Evolutionary conservation across 305 asterid genomes (phyloP).

Genomic region (Fraxinus paxiana): DNA sequence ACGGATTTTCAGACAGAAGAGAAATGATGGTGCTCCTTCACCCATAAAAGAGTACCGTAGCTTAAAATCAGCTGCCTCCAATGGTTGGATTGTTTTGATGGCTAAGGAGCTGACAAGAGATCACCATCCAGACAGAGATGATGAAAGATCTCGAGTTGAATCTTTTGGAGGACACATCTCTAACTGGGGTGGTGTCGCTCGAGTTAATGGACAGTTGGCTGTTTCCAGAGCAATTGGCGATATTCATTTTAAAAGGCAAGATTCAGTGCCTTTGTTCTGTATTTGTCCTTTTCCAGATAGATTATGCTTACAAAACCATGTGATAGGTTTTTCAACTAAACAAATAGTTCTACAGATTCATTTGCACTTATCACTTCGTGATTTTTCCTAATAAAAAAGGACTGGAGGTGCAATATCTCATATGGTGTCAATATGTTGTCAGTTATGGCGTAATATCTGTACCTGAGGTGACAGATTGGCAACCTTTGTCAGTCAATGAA

Average conservation of each 20-base stretch:
- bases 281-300: constrained; percentile 13
- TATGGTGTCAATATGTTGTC: constrained; percentile 31
- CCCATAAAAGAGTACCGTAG: constrained; percentile 52
- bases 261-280: background rate
- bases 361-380: background rate
- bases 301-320: background rate
- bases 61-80: constrained; percentile 61
- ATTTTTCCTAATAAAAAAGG: constrained; percentile 7
- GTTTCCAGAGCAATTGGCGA: constrained; percentile 94
- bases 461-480: constrained; percentile 98
- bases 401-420: constrained; percentile 11
- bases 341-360: background rate
- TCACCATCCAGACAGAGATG: constrained; percentile 96
- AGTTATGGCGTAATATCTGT: constrained; percentile 90
- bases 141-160: constrained; percentile 78
- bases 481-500: constrained; percentile 69
- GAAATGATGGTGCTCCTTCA: constrained; percentile 46
- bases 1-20: constrained; percentile 63
- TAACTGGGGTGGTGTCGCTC: constrained; percentile 86
- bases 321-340: constrained; percentile 2
- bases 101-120: constrained; percentile 88
- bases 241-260: constrained; percentile 66
- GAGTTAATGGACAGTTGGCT: constrained; percentile 92
- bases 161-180: constrained; percentile 90
- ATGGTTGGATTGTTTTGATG: constrained; percentile 60